These are phyloP conservation scores for Phytophthora sansomeana DNA, from an alignment of 352 stramenopile species.

Conservation along the genomic window DNA sequence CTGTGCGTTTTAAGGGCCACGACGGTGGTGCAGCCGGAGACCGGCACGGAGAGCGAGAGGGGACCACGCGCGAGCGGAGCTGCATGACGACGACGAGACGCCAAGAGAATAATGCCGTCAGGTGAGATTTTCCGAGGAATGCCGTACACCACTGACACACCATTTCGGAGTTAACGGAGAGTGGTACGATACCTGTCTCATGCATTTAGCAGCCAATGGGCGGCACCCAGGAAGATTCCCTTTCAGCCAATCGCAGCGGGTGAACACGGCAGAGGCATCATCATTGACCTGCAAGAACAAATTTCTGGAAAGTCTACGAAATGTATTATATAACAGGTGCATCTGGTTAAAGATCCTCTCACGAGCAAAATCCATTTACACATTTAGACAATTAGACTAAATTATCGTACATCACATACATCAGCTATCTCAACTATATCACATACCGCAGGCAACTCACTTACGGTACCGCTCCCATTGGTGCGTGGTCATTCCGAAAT, in stretches of 20 bases:
- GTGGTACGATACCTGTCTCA: conserved; percentile 13
- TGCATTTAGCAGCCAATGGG: conserved; percentile 7
- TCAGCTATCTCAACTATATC: neutral
- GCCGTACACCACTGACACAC: neutral
- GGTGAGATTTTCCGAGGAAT: conserved; percentile 14
- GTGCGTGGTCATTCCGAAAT: conserved; percentile 22
- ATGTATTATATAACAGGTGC: neutral
- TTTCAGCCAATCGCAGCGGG: neutral
- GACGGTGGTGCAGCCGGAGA: neutral
- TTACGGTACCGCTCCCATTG: neutral
- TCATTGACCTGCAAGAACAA: neutral
- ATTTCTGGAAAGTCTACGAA: no score
- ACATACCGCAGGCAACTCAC: neutral
- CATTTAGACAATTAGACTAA: no score
- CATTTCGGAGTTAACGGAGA: neutral
- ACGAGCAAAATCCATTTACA: no score
- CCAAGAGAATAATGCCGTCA: neutral
- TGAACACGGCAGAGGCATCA: conserved; percentile 16
- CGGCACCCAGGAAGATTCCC: neutral
- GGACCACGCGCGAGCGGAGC: conserved; percentile 21
- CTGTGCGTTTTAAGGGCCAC: no score
- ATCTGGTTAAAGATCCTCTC: neutral
- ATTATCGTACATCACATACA: neutral
- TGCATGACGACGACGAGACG: conserved; percentile 19
- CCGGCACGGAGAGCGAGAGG: neutral